These are phyloP conservation scores for Alternaria panax DNA, from an alignment of 2,329 filamentous ascomycete species.

Conservation along the genomic window DNA sequence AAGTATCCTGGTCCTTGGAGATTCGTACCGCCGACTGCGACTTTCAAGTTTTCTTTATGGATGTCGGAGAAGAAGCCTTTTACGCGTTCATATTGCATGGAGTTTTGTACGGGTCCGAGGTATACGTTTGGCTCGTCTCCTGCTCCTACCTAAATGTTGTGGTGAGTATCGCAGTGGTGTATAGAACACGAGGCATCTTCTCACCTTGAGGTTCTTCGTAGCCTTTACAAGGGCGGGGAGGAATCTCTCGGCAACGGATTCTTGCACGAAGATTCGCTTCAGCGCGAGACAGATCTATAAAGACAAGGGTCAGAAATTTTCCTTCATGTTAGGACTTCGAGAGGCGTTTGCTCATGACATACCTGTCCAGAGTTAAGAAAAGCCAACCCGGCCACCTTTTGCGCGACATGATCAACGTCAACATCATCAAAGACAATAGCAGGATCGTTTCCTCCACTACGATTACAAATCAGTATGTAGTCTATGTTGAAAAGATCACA, in stretches of 20 bases:
- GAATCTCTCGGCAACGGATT: constrained; percentile 56
- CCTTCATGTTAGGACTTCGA: neutral
- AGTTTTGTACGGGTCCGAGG: constrained; percentile 49
- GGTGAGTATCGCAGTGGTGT: neutral
- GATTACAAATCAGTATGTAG: neutral
- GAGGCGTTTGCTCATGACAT: neutral
- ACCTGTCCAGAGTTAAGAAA: constrained; percentile 65
- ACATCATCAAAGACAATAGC: constrained; percentile 63
- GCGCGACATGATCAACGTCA: constrained; percentile 46
- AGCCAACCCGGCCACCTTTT: constrained; percentile 49
- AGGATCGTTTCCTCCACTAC: constrained; percentile 57
- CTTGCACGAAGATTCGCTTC: constrained; percentile 69
- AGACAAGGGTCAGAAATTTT: neutral
- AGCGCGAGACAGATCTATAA: constrained; percentile 34
- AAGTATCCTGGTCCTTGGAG: constrained; percentile 57
- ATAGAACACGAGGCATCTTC: neutral
- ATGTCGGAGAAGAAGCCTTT: constrained; percentile 63
- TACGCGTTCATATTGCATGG: constrained; percentile 54
- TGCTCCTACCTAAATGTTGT: constrained; percentile 47
- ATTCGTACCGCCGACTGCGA: constrained; percentile 49
- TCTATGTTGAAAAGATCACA: neutral
- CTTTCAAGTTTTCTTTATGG: constrained; percentile 57
- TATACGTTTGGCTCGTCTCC: constrained; percentile 50
- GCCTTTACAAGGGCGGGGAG: constrained; percentile 54
- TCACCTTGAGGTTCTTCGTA: constrained; percentile 41